Base-by-base conservation (phyloP, 1,284 basidiomycete genomes). In the Lentinus polychrous region DNA sequence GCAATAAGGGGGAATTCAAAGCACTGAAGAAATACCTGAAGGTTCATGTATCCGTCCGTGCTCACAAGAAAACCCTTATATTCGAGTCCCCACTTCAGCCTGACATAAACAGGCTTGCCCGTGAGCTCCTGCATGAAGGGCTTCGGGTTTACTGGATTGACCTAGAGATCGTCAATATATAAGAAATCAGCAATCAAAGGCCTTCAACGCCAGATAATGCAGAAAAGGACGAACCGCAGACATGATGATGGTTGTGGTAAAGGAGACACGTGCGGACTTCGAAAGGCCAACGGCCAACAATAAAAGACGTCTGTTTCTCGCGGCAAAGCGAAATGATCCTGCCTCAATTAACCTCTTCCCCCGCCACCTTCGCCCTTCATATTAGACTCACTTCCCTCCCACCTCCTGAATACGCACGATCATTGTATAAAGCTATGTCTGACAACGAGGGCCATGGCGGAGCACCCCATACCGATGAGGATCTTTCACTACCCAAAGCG, bases 1-100 rank as follows among this genome's bases (percentile, higher is more conserved):
- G 50, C 31, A 45, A 18, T 20, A 23, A 32, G 41, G 41, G 27
- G 43, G 24, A 42, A 34, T 18, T 52, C 14, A 50, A 14, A 45
- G 4, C 31, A 27, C 52, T 27, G 22, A 35, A 39, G 14, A 70
- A 78, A 55, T 59, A 93, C 94, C 77, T 99, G 96, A 46, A 99
- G 78, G 70, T 99, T 99, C 94, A 99, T 98, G 73, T 97, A 99
- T 24, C 91, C 91, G 69, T 99, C 96, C 4, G 95, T 97, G 65
- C 91, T 95, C 57, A 99, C 95, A 53, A 99, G 79, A 73, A 95
- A 99, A 43, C 96, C 95, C 74, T 94, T 97, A 79, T 99, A 99
- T 68, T 98, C 94, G 54, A 98, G 78, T 54, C 96, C 96, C 96
- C 96, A 99, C 75, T 99, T 99, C 64, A 99, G 81, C 53, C 85